phyloP scores from a whole-genome alignment of 306 rosid genomes.

The Coriaria nepalensis region DNA sequence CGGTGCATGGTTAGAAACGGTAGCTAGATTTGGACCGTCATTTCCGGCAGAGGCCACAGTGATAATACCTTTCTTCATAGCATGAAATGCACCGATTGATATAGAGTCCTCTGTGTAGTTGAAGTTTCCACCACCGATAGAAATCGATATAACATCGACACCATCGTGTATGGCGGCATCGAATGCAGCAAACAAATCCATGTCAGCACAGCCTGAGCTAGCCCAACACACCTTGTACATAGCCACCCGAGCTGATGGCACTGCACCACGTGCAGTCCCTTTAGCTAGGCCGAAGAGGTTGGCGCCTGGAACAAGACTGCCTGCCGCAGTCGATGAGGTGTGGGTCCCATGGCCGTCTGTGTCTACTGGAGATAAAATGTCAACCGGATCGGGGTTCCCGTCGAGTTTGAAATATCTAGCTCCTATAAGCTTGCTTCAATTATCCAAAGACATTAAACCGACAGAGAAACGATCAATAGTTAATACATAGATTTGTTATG shows the following conservation, averaged over 20 bases:
- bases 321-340: constrained; percentile 62
- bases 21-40: constrained; percentile 43
- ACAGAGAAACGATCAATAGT: not conserved
- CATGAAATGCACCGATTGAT: constrained; percentile 67
- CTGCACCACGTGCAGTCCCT: constrained; percentile 69
- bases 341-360: constrained; percentile 79
- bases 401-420: constrained; percentile 80
- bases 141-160: constrained; percentile 74
- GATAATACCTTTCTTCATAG: constrained; percentile 66
- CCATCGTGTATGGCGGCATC: constrained; percentile 90
- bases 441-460: not conserved
- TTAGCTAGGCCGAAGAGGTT: constrained; percentile 61
- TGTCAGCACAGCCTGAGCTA: constrained; percentile 52
- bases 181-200: constrained; percentile 75
- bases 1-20: constrained; percentile 57
- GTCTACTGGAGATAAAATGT: constrained; percentile 60
- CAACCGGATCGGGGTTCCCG: constrained; percentile 29
- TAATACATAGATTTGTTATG: constrained; percentile 1
- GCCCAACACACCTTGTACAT: constrained; percentile 82
- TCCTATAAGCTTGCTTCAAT: constrained; percentile 69
- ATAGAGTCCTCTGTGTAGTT: constrained; percentile 32
- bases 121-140: constrained; percentile 52
- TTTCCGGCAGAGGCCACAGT: constrained; percentile 79
- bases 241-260: constrained; percentile 67
- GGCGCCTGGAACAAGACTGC: constrained; percentile 38